Conservation (phyloP, 768 basidiomycete genomes). For the Lentinula guzmanii region DNA sequence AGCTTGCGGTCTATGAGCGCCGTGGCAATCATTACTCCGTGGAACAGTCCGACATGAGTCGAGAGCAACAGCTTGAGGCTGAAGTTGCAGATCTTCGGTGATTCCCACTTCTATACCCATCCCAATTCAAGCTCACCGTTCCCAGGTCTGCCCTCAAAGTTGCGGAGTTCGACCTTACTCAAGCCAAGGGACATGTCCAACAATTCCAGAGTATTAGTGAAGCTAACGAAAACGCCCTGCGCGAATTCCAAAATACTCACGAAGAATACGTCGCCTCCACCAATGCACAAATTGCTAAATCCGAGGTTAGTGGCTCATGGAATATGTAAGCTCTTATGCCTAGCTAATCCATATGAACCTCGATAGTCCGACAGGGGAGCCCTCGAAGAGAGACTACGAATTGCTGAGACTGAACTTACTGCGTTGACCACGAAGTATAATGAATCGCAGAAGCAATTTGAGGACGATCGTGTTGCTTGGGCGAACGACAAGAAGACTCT, state of each 20-base stretch:
- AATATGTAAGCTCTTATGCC: not conserved
- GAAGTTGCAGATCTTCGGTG: conserved; percentile 85
- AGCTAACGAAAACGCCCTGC: conserved; percentile 73
- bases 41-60: conserved; percentile 29
- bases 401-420: conserved; percentile 47
- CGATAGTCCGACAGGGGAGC: conserved; percentile 57
- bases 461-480: conserved; percentile 67
- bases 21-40: conserved; percentile 27
- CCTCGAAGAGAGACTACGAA: conserved; percentile 55
- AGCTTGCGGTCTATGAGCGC: conserved; percentile 82
- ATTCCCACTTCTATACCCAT: not conserved
- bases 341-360: not conserved
- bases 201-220: conserved; percentile 86
- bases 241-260: conserved; percentile 61
- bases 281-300: conserved; percentile 59
- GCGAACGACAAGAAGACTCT: conserved; percentile 73
- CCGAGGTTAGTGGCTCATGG: conserved; percentile 45
- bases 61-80: conserved; percentile 75
- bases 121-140: not conserved
- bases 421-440: conserved; percentile 42
- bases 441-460: conserved; percentile 60
- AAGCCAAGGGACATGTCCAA: conserved; percentile 65
- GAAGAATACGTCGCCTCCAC: conserved; percentile 76
- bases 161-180: conserved; percentile 68
- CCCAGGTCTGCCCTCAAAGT: conserved; percentile 69